Conservation (phyloP, 306 rosid species). For the Quercus engelmannii region DNA sequence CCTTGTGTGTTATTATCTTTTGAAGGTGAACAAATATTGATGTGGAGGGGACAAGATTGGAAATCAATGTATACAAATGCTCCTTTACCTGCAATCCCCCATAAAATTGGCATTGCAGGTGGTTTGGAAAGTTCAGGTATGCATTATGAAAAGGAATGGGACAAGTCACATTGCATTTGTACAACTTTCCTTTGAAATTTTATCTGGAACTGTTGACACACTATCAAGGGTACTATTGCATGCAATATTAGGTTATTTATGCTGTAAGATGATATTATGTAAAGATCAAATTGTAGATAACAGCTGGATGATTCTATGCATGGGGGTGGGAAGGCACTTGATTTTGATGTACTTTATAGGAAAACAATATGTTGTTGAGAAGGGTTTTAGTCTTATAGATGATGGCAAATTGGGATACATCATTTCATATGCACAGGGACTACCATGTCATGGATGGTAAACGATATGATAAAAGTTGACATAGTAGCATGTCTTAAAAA, state of each 20-base stretch:
- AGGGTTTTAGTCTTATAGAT: neutral
- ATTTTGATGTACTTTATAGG: neutral
- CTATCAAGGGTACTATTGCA: neutral
- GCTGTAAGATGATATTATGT: neutral
- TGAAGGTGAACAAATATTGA: constrained; percentile 77
- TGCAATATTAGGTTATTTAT: neutral
- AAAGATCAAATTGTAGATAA: neutral
- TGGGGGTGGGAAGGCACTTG: neutral
- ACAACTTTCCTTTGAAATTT: neutral
- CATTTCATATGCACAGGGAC: neutral
- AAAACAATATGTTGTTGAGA: neutral
- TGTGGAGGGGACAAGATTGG: constrained; percentile 89
- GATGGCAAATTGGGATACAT: neutral
- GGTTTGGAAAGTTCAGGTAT: constrained; percentile 45
- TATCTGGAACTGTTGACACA: neutral
- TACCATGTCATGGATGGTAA: neutral
- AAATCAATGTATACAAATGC: constrained; percentile 46
- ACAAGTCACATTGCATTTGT: constrained; percentile 7
- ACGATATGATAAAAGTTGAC: neutral
- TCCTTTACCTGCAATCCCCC: constrained; percentile 29
- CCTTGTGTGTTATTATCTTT: constrained; percentile 91
- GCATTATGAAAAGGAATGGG: constrained; percentile 10
- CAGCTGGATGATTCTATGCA: neutral
- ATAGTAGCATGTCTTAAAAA: neutral
- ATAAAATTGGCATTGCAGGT: constrained; percentile 28